Evolutionary conservation across 1,284 basidiomycete species (phyloP).

Genomic region (Ceratobasidium sp.): DNA sequence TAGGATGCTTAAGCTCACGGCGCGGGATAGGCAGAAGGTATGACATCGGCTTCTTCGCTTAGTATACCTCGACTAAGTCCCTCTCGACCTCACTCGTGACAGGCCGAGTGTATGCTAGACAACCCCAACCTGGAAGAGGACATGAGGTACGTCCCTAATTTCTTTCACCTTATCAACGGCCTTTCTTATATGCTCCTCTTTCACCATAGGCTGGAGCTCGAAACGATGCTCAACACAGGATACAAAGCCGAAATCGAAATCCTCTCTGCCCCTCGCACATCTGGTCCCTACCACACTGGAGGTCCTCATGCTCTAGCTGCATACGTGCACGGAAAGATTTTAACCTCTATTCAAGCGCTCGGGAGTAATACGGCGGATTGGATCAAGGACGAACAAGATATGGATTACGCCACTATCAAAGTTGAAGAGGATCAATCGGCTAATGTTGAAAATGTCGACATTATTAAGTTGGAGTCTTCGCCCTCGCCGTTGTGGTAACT

Average conservation of each 20-base stretch:
- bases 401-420: too few relatives aligned
- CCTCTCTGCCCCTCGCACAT: slow-evolving; percentile 53
- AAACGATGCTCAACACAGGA: slow-evolving; percentile 77
- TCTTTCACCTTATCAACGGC: not conserved
- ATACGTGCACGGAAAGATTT: slow-evolving; percentile 22
- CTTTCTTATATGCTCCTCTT: not conserved
- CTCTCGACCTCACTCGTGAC: not conserved
- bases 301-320: slow-evolving; percentile 7
- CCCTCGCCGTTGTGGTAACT: not conserved
- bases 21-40: not conserved
- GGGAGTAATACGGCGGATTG: not conserved
- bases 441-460: not conserved
- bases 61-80: not conserved
- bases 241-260: slow-evolving; percentile 92
- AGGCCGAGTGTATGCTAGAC: slow-evolving; percentile 76
- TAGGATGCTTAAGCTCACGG: slow-evolving; percentile 19
- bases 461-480: not conserved
- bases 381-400: not conserved
- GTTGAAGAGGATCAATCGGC: too few relatives aligned
- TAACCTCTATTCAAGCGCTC: not conserved
- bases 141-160: slow-evolving; percentile 73
- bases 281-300: not conserved
- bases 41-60: not conserved
- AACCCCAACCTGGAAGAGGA: slow-evolving; percentile 48
- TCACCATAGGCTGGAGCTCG: slow-evolving; percentile 73